Conservation (phyloP, 768 basidiomycete species). For the Mycena rebaudengoi region DNA sequence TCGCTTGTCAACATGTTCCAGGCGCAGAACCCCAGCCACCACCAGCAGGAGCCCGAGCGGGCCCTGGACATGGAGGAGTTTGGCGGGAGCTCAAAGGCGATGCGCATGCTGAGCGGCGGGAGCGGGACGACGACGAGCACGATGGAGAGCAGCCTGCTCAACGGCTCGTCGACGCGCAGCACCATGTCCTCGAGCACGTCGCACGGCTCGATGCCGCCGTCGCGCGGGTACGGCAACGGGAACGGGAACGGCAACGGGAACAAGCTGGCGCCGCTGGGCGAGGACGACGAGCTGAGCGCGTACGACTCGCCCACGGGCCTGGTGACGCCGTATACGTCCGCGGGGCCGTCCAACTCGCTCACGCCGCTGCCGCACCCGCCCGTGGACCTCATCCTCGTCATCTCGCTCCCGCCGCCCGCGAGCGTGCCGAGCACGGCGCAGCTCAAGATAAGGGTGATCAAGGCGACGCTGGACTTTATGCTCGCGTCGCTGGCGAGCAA, state of each 20-base stretch:
- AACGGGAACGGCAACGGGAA: conserved; percentile 44
- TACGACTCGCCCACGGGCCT: conserved; percentile 68
- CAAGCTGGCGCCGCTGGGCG: conserved; percentile 73
- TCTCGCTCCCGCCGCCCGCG: conserved; percentile 82
- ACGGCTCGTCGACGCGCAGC: conserved; percentile 65
- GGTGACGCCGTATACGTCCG: conserved; percentile 75
- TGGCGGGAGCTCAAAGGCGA: conserved; percentile 77
- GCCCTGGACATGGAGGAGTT: conserved; percentile 76
- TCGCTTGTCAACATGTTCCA: conserved; percentile 79
- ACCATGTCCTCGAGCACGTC: conserved; percentile 79
- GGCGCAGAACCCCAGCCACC: conserved; percentile 50
- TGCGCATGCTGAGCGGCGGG: conserved; percentile 83
- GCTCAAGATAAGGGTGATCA: conserved; percentile 90
- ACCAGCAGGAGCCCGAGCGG: conserved; percentile 47
- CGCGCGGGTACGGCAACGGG: conserved; percentile 35
- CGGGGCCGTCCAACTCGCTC: conserved; percentile 82
- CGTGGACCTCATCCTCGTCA: conserved; percentile 90
- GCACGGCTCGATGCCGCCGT: conserved; percentile 60
- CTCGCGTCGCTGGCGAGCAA: conserved; percentile 76
- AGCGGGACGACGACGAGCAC: conserved; percentile 72
- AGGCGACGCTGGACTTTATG: conserved; percentile 86
- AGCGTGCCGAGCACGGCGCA: conserved; percentile 80
- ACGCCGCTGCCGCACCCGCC: conserved; percentile 86
- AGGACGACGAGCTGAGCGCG: conserved; percentile 70
- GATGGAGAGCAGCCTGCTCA: conserved; percentile 71